Base-by-base conservation (phyloP, 495 filamentous ascomycete species). In the Lindgomyces ingoldianus region DNA sequence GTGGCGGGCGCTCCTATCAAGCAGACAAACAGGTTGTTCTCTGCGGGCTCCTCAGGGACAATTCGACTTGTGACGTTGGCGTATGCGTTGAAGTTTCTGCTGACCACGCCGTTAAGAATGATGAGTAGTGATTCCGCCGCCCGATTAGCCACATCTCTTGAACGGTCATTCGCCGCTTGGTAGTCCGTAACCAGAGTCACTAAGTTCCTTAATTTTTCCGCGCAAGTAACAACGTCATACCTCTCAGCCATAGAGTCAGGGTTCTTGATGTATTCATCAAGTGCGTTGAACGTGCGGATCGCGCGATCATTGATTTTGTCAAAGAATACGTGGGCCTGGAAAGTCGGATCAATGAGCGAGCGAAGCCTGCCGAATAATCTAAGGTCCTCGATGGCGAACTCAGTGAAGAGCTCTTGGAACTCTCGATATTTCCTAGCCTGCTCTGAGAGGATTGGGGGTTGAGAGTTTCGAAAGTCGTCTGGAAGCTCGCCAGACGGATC, bases 251-350 rank as follows among this genome's bases (percentile, higher is more conserved):
- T 8, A 26, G 51, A 10, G 27, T 52, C 22, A 25, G 29, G 33
- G 25, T 61, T 24, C 12, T 24, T 24, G 11, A 69, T 57, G 46
- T 69, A 66, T 24, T 66, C 57, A 21, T 69, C 66, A 16, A 72
- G 46, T 6, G 65, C 69, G 9, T 36, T 22, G 58, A 72, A 72
- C 2, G 69, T 19, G 3, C 50, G 49, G 19, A n/a, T 27, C 27
- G 62, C 60, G 29, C 69, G 62, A 26, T 59, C 36, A 27, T 56
- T 62, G 27, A 69, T 67, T 33, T 68, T 68, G 14, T 72, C 62
- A 53, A 72, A 69, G 61, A 66, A 68, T 16, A 64, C 58, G 14
- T 61, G 47, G 16, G 61, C 58, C 27, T 62, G 64, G 60, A 71
- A 67, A 0, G 22, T 50, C n/a, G 68, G 56, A 21, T 47, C 41